phyloP scores from a whole-genome alignment of 1,139 yeast species.

The Suhomyces taliae region DNA sequence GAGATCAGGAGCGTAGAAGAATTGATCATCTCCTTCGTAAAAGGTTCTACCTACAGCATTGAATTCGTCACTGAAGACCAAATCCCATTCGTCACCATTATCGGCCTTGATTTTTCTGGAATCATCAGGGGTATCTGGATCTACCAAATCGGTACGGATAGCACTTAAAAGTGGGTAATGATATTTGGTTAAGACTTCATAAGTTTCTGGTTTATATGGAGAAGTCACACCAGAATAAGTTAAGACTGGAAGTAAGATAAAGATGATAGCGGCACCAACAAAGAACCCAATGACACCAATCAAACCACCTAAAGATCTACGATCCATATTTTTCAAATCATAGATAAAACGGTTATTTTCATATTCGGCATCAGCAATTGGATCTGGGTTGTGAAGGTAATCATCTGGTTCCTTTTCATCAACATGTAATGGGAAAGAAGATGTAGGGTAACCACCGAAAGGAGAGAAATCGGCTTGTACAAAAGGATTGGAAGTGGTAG shows the following conservation, averaged over 20 bases:
- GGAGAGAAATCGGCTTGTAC: slow-evolving; percentile 56
- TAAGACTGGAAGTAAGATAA: slow-evolving; percentile 70
- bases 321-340: slow-evolving; percentile 63
- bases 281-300: slow-evolving; percentile 57
- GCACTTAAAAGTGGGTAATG: slow-evolving; percentile 60
- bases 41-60: slow-evolving; percentile 81
- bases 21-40: slow-evolving; percentile 81
- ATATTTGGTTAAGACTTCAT: slow-evolving; percentile 55
- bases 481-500: slow-evolving; percentile 13
- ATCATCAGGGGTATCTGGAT: slow-evolving; percentile 72
- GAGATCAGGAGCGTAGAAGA: slow-evolving; percentile 73
- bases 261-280: slow-evolving; percentile 62
- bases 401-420: slow-evolving; percentile 94
- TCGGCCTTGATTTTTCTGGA: slow-evolving; percentile 47
- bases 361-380: slow-evolving; percentile 78
- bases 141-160: slow-evolving; percentile 62
- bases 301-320: slow-evolving; percentile 57
- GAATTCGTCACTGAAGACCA: slow-evolving; percentile 84
- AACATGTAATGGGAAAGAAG: slow-evolving; percentile 78
- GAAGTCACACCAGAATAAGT: slow-evolving; percentile 67
- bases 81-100: slow-evolving; percentile 63
- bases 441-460: slow-evolving; percentile 92
- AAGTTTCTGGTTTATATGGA: slow-evolving; percentile 28
- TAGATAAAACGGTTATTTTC: slow-evolving; percentile 61
- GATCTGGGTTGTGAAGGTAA: slow-evolving; percentile 90